A percentile compares a stretch with the other conserved stretches of the same genome.
Evolutionary conservation across 306 rosid species (phyloP).

Genomic region (Acacia melanoxylon): DNA sequence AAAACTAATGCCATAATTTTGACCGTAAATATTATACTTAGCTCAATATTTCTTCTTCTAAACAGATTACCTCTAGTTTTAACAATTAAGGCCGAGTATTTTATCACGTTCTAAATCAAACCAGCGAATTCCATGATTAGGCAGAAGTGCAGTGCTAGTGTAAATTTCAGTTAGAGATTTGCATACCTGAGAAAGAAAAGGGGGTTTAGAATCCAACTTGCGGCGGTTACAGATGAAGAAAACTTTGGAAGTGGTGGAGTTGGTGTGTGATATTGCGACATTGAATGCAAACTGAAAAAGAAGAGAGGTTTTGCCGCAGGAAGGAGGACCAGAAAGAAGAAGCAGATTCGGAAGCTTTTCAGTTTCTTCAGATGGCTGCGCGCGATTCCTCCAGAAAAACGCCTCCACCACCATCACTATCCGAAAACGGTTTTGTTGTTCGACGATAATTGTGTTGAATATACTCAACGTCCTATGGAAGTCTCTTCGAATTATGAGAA

Average conservation of each 20-base stretch:
- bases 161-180: neutral
- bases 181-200: conserved; percentile 80
- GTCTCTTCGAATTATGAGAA: neutral
- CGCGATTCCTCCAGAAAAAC: conserved; percentile 55
- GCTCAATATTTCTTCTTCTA: neutral
- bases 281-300: conserved; percentile 86
- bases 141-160: neutral
- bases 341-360: conserved; percentile 29
- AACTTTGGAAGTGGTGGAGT: conserved; percentile 37
- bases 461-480: neutral
- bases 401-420: conserved; percentile 52
- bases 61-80: neutral
- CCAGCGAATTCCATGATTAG: neutral
- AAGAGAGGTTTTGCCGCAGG: conserved; percentile 82
- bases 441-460: neutral
- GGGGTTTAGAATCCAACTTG: conserved; percentile 68
- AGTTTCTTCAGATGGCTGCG: conserved; percentile 10
- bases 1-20: neutral
- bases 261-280: conserved; percentile 35
- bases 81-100: neutral
- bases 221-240: conserved; percentile 72
- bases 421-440: neutral
- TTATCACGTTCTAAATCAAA: neutral
- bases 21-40: neutral
- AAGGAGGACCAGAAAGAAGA: conserved; percentile 91